Conservation (phyloP, 495 filamentous ascomycete species). For the Podospora pseudoanserina region DNA sequence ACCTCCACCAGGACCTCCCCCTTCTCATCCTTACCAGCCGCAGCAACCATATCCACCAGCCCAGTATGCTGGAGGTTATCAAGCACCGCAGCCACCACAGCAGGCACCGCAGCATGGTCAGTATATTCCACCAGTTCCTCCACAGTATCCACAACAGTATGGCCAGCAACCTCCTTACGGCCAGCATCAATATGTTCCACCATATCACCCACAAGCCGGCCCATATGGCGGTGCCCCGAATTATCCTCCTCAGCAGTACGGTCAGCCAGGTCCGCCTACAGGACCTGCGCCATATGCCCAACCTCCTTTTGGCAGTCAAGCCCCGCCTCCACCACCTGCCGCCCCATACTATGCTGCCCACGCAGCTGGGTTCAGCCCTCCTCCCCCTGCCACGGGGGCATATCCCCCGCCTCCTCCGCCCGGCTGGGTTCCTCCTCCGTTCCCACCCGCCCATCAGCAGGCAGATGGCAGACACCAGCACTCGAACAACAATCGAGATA, state of each 20-base stretch:
- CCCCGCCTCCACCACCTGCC: constrained; percentile 23
- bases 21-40: constrained; percentile 21
- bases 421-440: constrained; percentile 21
- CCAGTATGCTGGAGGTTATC: constrained; percentile 19
- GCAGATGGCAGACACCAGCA: constrained; percentile 16
- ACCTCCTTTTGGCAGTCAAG: constrained; percentile 23
- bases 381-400: constrained; percentile 7
- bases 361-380: constrained; percentile 18
- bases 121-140: constrained; percentile 11
- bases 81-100: constrained; percentile 21
- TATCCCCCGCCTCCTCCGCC: constrained; percentile 14
- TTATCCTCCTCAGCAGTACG: constrained; percentile 29
- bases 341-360: constrained; percentile 29
- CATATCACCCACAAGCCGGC: constrained; percentile 26
- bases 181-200: constrained; percentile 27
- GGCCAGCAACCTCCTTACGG: constrained; percentile 26
- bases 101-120: constrained; percentile 25
- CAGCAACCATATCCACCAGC: constrained; percentile 21
- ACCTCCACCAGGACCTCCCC: constrained; percentile 26
- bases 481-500: constrained; percentile 20
- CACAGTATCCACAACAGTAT: constrained; percentile 23
- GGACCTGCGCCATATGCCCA: constrained; percentile 23
- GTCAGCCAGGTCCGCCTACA: constrained; percentile 23
- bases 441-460: constrained; percentile 22
- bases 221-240: constrained; percentile 19